phyloP scores from a whole-genome alignment of 2,329 filamentous ascomycete species.

The Penicillium janthinellum region DNA sequence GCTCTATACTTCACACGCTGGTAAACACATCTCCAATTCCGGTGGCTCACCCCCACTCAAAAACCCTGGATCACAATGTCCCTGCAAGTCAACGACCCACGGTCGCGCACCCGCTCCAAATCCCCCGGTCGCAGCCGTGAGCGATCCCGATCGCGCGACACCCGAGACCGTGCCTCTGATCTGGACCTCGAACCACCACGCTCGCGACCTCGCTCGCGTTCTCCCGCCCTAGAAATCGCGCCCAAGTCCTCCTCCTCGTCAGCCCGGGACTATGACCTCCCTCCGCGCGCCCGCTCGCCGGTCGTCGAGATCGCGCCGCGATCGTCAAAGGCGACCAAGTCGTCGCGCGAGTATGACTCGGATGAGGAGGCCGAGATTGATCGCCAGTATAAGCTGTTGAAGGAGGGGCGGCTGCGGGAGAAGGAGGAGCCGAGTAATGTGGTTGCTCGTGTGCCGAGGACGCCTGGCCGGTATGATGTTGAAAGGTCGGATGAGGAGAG shows the following conservation, averaged over 20 bases:
- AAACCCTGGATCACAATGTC: slow-evolving; percentile 30
- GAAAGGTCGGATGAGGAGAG: slow-evolving; percentile 27
- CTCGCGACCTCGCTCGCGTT: slow-evolving; percentile 28
- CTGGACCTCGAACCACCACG: slow-evolving; percentile 26
- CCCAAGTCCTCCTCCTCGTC: neutral
- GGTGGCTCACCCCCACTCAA: slow-evolving; percentile 10
- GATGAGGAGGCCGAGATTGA: slow-evolving; percentile 27
- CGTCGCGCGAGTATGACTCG: slow-evolving; percentile 11
- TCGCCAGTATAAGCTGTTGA: slow-evolving; percentile 25
- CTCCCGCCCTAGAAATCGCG: neutral
- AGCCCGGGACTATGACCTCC: slow-evolving; percentile 16
- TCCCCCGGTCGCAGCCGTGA: slow-evolving; percentile 47
- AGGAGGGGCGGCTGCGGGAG: slow-evolving; percentile 15
- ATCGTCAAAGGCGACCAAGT: slow-evolving; percentile 3
- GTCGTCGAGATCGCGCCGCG: slow-evolving; percentile 22
- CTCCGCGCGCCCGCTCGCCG: slow-evolving; percentile 28
- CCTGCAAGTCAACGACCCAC: slow-evolving; percentile 44
- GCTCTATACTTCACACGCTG: slow-evolving; percentile 9
- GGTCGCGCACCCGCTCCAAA: slow-evolving; percentile 49
- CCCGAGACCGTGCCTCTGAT: slow-evolving; percentile 30
- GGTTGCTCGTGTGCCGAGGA: slow-evolving; percentile 20
- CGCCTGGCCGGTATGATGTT: slow-evolving; percentile 25
- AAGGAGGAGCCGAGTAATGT: slow-evolving; percentile 6
- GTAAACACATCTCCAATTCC: slow-evolving; percentile 21
- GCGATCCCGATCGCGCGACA: slow-evolving; percentile 48